Evolutionary conservation across 1,284 basidiomycete species (phyloP), one percentile per base, ranked within the genome.

Genomic region (Bondarzewia mesenterica): DNA sequence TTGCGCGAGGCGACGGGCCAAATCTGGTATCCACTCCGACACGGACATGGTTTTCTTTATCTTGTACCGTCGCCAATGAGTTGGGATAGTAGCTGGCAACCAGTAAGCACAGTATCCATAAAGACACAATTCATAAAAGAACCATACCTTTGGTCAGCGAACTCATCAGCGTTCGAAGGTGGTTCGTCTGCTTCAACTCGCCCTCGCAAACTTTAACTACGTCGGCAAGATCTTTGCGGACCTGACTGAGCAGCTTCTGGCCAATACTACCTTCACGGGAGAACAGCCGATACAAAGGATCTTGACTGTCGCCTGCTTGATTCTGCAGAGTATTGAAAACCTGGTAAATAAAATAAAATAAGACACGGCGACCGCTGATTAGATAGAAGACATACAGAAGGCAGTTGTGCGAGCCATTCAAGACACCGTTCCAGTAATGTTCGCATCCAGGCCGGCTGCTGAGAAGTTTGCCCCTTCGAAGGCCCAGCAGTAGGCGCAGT

Each of bases 391-490:
- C 80, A 57, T 58, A 91, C 92, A 48, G 74, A 67, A 41, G 92
- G 93, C 4, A 96, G 67, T 44, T 78, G 73, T 6, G 70, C 71
- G 35, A 93, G 73, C 90, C 92, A 95, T 63, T 92, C 88, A 41
- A 77, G 73, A 59, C 89, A 89, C 41, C 89, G 82, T 41, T 86
- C 82, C 48, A 84, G 73, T 29, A 96, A 70, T 15, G 78, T 75
- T 36, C 86, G 78, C 93, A 96, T 96, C 93, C 93, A 96, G 1
- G 86, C 87, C 2, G 93, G 93, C 60, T 92, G 86, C 49, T 85
- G 80, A 4, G 77, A 75, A 1, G 77, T 67, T 47, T 80, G 78
- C 26, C 77, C 72, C 58, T 84, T 82, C 6, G 78, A 67, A n/a
- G 78, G 68, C 20, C 72, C 71, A 20, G 71, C 63, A 2, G 71